Evolutionary conservation across 345 rosid genomes (phyloP), one percentile per base, ranked within the genome.

Genomic region (Conringia planisiliqua): DNA sequence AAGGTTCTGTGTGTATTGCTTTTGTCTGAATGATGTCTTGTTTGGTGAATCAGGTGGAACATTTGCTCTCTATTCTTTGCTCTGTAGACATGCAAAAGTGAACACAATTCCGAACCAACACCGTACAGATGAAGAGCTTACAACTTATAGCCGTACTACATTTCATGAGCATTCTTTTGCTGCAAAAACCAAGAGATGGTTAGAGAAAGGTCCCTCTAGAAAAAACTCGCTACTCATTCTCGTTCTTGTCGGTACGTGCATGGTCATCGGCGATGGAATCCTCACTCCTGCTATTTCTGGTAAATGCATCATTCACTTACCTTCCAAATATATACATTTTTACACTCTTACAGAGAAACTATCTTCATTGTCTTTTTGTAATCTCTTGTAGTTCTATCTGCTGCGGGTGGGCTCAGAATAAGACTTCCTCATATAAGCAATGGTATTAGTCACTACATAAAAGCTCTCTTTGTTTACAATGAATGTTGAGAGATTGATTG

Each of bases 261-360:
- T 88, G 93, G 85, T 94, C 68, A 94, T 94, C 42, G 96, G 98
- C 3, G 98, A 94, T 74, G 98, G 98, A 48, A 90, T 94, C 71
- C 92, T 94, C 48, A 94, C 98, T 75, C 98, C 98, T 3, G 97
- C 97, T 11, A 91, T 94, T 75, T 94, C 98, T 18, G 98, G 98
- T 91, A 82, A 30, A 38, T 13, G 10, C 39, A 55, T 63, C 2
- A 38, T 13, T 50, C 68, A 50, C 5, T 42, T n/a, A 42, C 33
- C 64, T 42, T 52, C 64, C 20, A 42, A 2, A 10, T 30, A 35
- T 12, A 17, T 17, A 27, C 26, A 40, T 10, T 16, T 52, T 38
- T 51, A 22, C 26, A 7, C 16, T 72, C 6, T 62, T 38, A n/a
- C 20, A 0, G 3, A 35, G 47, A 68, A 36, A 57, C 18, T 38